A percentile compares a stretch with the other conserved stretches of the same genome.
phyloP scores from a whole-genome alignment of 768 basidiomycete genomes.

The Amanita muscaria region DNA sequence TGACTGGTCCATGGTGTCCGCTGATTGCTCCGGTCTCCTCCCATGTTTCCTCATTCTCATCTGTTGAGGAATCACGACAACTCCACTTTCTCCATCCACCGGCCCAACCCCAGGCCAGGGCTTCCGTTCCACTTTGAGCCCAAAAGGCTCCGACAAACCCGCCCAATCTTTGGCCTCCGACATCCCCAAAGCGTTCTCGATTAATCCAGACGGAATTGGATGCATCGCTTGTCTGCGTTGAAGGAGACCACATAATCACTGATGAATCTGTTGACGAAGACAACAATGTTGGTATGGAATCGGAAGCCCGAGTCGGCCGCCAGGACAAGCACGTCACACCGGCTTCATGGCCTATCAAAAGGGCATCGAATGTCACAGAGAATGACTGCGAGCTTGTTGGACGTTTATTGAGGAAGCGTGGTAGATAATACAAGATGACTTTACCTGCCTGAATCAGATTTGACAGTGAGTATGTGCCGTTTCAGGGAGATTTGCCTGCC shows the following conservation, averaged over 20 bases:
- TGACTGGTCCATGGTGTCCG: slow-evolving; percentile 81
- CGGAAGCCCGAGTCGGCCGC: slow-evolving; percentile 36
- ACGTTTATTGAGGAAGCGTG: neutral
- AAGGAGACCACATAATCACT: slow-evolving; percentile 88
- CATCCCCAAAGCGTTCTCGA: slow-evolving; percentile 84
- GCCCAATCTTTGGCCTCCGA: slow-evolving; percentile 83
- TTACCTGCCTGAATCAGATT: slow-evolving; percentile 33
- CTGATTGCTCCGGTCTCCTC: slow-evolving; percentile 65
- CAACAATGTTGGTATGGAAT: slow-evolving; percentile 49
- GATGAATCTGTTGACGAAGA: slow-evolving; percentile 95
- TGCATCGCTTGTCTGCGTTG: slow-evolving; percentile 29
- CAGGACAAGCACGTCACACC: slow-evolving; percentile 86
- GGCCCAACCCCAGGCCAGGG: slow-evolving; percentile 86
- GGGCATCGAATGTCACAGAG: slow-evolving; percentile 84
- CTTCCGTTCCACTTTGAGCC: slow-evolving; percentile 53
- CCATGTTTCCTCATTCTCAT: slow-evolving; percentile 46
- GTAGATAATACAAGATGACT: slow-evolving; percentile 6
- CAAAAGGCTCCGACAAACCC: slow-evolving; percentile 92
- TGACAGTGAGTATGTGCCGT: slow-evolving; percentile 69
- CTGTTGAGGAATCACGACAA: slow-evolving; percentile 20
- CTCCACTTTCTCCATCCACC: slow-evolving; percentile 92
- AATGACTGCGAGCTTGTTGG: slow-evolving; percentile 41
- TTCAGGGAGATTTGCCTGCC: slow-evolving; percentile 85
- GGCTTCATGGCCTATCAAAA: slow-evolving; percentile 93
- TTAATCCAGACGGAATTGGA: slow-evolving; percentile 81